Percentiles rank a stretch among this genome's conserved stretches.
phyloP scores from a whole-genome alignment of 495 filamentous ascomycete genomes.

The Penicillium pancosmium region DNA sequence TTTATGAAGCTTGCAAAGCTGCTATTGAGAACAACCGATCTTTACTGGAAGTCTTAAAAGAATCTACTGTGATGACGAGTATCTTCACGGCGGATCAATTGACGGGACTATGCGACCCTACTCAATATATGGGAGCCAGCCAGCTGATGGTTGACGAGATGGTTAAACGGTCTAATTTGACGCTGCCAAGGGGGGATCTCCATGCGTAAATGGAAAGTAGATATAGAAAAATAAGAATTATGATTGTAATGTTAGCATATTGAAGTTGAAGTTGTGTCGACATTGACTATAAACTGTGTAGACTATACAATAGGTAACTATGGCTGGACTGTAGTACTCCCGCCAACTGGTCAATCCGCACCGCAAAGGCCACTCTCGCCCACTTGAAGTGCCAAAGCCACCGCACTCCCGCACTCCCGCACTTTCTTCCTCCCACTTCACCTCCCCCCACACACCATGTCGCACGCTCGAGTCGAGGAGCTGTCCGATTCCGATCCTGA shows the following conservation, averaged over 20 bases:
- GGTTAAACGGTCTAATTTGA: constrained; percentile 9
- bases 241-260: background rate
- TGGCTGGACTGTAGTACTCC: background rate
- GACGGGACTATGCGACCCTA: constrained; percentile 41
- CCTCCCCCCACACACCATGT: constrained; percentile 57
- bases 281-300: too few species aligned
- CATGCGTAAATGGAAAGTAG: background rate
- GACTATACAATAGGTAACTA: background rate
- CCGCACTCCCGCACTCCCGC: constrained; percentile 8
- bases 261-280: background rate
- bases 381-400: too few species aligned
- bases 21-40: constrained; percentile 40
- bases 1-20: constrained; percentile 50
- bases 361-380: background rate
- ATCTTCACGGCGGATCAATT: constrained; percentile 32
- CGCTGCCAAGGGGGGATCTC: background rate
- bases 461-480: constrained; percentile 86
- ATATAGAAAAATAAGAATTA: background rate
- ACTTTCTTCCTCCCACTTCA: constrained; percentile 16
- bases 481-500: constrained; percentile 77
- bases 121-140: constrained; percentile 46
- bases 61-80: constrained; percentile 21
- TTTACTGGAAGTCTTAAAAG: constrained; percentile 39
- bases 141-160: constrained; percentile 46
- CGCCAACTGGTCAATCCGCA: constrained; percentile 8